Conservation (phyloP, 257 asterid species). For the Solanum chilense region DNA sequence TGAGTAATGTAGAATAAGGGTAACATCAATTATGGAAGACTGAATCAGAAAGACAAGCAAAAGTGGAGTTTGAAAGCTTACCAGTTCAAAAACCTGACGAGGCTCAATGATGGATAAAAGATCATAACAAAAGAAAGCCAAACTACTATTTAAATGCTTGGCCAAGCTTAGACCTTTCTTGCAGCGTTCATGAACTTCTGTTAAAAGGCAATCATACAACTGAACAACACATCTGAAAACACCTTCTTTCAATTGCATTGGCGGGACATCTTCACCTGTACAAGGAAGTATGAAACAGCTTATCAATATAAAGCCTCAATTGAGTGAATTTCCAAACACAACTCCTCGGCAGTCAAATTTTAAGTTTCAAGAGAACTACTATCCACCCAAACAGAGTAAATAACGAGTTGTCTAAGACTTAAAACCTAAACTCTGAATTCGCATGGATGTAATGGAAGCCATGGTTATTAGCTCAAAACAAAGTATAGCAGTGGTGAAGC, state of each 20-base stretch:
- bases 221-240: slow-evolving; percentile 96
- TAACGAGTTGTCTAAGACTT: background rate
- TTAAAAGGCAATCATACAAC: slow-evolving; percentile 82
- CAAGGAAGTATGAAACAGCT: background rate
- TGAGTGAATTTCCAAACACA: background rate
- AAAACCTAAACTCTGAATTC: background rate
- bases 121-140: slow-evolving; percentile 98
- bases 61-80: slow-evolving; percentile 18
- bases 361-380: background rate
- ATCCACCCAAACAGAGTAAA: background rate
- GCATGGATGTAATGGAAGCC: background rate
- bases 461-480: background rate
- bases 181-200: slow-evolving; percentile 99
- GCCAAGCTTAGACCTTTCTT: slow-evolving; percentile 95
- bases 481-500: background rate
- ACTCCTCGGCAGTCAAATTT: background rate
- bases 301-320: background rate
- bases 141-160: slow-evolving; percentile 84
- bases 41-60: background rate
- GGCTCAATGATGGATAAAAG: slow-evolving; percentile 91
- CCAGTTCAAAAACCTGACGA: slow-evolving; percentile 99
- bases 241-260: slow-evolving; percentile 97
- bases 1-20: background rate
- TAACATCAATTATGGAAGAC: background rate
- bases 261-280: slow-evolving; percentile 93